Evolutionary conservation across 164 flowering plant genomes (phyloP).

Genomic region (Santalum album): DNA sequence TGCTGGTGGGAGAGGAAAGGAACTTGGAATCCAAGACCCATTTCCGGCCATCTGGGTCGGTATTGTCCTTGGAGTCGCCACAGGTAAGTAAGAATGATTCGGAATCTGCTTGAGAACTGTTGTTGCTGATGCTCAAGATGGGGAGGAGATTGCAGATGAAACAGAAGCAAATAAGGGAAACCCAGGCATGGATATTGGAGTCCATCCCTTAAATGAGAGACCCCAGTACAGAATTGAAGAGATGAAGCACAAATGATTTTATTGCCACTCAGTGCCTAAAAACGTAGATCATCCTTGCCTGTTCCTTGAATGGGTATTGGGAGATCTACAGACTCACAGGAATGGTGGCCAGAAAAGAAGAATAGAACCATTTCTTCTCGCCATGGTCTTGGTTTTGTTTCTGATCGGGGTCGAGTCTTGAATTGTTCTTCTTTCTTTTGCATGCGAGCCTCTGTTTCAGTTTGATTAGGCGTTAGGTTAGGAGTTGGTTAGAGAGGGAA

Average conservation of each 20-base stretch:
- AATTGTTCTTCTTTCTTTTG: background rate
- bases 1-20: constrained; percentile 11
- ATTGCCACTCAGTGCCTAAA: background rate
- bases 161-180: constrained; percentile 16
- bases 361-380: too few relatives aligned
- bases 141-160: constrained; percentile 2
- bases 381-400: too few relatives aligned
- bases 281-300: background rate
- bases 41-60: constrained; percentile 40
- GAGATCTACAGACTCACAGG: too few relatives aligned
- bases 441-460: background rate
- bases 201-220: constrained; percentile 29
- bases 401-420: background rate
- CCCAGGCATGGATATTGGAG: constrained; percentile 10
- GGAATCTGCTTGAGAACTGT: constrained; percentile 5
- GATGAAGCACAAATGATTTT: constrained; percentile 2
- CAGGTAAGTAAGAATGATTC: constrained; percentile 27
- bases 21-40: constrained; percentile 45
- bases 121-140: background rate
- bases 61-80: constrained; percentile 25
- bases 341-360: too few relatives aligned
- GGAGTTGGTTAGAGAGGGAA: constrained; percentile 19
- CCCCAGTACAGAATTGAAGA: too few relatives aligned
- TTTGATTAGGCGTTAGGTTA: constrained; percentile 4
- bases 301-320: too few relatives aligned